Base-by-base conservation (phyloP, 1,284 basidiomycete genomes). In the Ceratorhiza oryzae-sativae region DNA sequence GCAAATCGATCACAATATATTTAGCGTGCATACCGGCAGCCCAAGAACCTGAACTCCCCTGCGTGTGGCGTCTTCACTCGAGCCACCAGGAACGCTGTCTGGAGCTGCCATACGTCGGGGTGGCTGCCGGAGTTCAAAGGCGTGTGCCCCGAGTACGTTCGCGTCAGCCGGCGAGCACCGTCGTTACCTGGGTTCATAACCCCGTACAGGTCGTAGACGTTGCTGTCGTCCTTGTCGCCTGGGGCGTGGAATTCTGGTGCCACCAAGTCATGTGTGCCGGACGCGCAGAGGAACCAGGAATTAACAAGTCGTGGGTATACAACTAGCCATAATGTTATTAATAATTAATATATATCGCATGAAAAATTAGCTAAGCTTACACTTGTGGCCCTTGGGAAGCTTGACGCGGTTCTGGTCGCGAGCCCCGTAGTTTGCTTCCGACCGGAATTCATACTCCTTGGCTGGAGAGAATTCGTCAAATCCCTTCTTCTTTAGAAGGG, bases 41-140 rank as follows among this genome's bases (percentile, higher is more conserved):
- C 34, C 10, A 20, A 39, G n/a, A 56, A 56, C 34, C 12, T 4
- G 18, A 56, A 20, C 3, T 5, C 1, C 1, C 34, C 55, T n/a
- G 23, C 13, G 32, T n/a, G n/a, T 1, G 34, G 55, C 18, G 32
- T 39, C 3, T 30, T 20, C 10, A 56, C 32, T 3, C 3, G 4
- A 1, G n/a, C 34, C 1, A 1, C 5, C n/a, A 56, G n/a, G 4
- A 56, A 12, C 18, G 1, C 13, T 2, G 42, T 48, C 12, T 46
- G 30, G 45, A 62, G 42, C 18, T 62, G 60, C 60, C 60, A 62
- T 4, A 62, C 1, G 27, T 62, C 45, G 8, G 23, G 27, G 27
- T 62, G 60, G 27, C 10, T n/a, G 2, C 1, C 1, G 10, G 1
- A 2, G 10, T 8, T 25, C 6, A 62, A 18, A 1, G 60, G 60